These are phyloP conservation scores for Colletotrichum acutatum DNA, from an alignment of 2,329 filamentous ascomycete genomes.

Conservation along the genomic window DNA sequence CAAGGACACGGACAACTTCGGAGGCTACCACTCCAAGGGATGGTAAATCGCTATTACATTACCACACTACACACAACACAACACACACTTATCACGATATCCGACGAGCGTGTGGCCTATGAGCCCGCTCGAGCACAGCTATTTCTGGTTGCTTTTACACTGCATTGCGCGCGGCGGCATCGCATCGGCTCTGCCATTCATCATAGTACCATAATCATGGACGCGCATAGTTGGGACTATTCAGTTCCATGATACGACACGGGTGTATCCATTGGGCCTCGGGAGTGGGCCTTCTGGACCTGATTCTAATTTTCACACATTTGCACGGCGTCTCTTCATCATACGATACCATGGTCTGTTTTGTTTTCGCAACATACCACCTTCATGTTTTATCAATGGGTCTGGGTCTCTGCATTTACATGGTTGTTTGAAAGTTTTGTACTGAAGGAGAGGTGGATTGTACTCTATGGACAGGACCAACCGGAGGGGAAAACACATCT, in stretches of 20 bases:
- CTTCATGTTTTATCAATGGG: constrained; percentile 32
- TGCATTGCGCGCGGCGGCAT: constrained; percentile 35
- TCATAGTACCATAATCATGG: constrained; percentile 20
- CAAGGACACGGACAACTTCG: constrained; percentile 70
- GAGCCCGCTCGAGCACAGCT: constrained; percentile 16
- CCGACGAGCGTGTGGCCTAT: constrained; percentile 16
- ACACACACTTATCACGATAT: constrained; percentile 31
- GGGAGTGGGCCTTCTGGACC: not conserved
- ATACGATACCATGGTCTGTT: constrained; percentile 38
- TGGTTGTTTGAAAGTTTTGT: constrained; percentile 13
- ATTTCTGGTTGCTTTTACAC: constrained; percentile 23
- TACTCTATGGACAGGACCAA: constrained; percentile 27
- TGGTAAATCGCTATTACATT: constrained; percentile 66
- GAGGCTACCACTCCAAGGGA: constrained; percentile 86
- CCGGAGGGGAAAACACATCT: constrained; percentile 6
- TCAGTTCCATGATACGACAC: not conserved
- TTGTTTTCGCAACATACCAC: constrained; percentile 34
- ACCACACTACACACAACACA: constrained; percentile 12
- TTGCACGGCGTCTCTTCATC: constrained; percentile 35
- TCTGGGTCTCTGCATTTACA: constrained; percentile 26
- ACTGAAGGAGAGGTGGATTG: constrained; percentile 18
- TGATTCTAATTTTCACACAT: constrained; percentile 31
- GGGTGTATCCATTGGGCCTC: not conserved
- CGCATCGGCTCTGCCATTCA: constrained; percentile 25
- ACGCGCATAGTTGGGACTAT: constrained; percentile 3